Evolutionary conservation across 208 protist species (phyloP), one percentile per base, ranked within the genome.

Genomic region (Trypanosoma avium): DNA sequence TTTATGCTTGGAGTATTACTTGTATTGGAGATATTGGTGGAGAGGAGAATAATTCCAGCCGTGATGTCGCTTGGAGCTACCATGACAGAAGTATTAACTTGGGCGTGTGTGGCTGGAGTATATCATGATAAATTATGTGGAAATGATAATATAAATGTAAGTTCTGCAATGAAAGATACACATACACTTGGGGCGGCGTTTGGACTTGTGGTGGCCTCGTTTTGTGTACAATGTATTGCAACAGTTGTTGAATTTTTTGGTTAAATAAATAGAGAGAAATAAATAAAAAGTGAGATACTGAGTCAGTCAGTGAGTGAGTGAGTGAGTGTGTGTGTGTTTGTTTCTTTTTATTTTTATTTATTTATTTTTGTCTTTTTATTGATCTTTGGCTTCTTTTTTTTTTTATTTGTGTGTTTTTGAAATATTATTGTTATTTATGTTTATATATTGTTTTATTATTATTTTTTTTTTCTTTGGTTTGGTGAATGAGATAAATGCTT

Each of bases 361-460:
- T n/a, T n/a, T n/a, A n/a, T n/a, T n/a, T n/a, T n/a, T n/a, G n/a
- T n/a, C n/a, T n/a, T n/a, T n/a, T n/a, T n/a, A n/a, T n/a, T n/a
- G n/a, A n/a, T n/a, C n/a, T n/a, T n/a, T n/a, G n/a, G n/a, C n/a
- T n/a, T n/a, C n/a, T n/a, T n/a, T n/a, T n/a, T n/a, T n/a, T n/a
- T n/a, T n/a, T n/a, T n/a, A n/a, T n/a, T n/a, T n/a, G n/a, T n/a
- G n/a, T n/a, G 40, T 36, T 2, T 21, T 1, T 36, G 30, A 24
- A 54, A n/a, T 15, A 27, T 13, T 19, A 24, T n/a, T n/a, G 24
- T 38, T 4, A 13, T 43, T n/a, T 22, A 54, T 17, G 22, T 36
- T 55, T 55, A 35, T 55, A 13, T 7, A 13, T 33, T 10, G 9
- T 55, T 22, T 55, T 55, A 29, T 36, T 55, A 55, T 32, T 15